Evolutionary conservation across 2,329 filamentous ascomycete genomes (phyloP).

Genomic region (Colletotrichum costaricense): DNA sequence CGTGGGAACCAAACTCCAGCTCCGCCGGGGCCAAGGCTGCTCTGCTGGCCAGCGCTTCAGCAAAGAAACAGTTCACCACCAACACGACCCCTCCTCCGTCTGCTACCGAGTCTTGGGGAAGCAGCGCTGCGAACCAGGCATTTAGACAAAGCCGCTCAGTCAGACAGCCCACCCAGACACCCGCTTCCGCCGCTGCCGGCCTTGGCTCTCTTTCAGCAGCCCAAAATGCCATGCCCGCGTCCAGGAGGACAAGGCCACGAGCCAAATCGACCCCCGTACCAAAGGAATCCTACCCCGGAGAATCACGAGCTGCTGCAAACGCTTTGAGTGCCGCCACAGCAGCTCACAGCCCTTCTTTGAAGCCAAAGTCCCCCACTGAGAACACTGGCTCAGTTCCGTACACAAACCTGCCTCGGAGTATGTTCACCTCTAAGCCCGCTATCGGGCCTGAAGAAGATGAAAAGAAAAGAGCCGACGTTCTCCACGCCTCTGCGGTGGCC

Average conservation of each 20-base stretch:
- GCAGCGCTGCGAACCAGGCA: constrained; percentile 77
- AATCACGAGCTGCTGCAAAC: constrained; percentile 70
- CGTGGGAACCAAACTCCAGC: constrained; percentile 73
- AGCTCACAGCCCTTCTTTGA: constrained; percentile 67
- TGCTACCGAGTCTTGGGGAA: constrained; percentile 61
- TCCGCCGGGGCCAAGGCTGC: constrained; percentile 80
- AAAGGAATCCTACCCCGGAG: constrained; percentile 63
- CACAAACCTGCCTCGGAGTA: constrained; percentile 76
- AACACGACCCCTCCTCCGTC: constrained; percentile 57
- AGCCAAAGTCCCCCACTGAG: constrained; percentile 59
- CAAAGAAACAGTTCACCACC: constrained; percentile 48
- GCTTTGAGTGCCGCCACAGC: constrained; percentile 79
- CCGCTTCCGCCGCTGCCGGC: constrained; percentile 41
- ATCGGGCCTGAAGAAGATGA: constrained; percentile 80
- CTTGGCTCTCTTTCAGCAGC: constrained; percentile 78
- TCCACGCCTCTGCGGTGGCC: constrained; percentile 85
- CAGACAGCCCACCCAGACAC: constrained; percentile 45
- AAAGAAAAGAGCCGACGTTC: constrained; percentile 74
- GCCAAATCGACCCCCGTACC: constrained; percentile 71
- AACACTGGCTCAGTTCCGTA: constrained; percentile 75
- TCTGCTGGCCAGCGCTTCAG: constrained; percentile 63
- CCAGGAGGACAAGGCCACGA: constrained; percentile 64
- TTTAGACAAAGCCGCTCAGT: constrained; percentile 57
- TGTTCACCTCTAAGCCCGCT: constrained; percentile 83
- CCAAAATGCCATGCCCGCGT: constrained; percentile 74